Conservation (phyloP, 179 eudicot species). For the Drosera spatulata region DNA sequence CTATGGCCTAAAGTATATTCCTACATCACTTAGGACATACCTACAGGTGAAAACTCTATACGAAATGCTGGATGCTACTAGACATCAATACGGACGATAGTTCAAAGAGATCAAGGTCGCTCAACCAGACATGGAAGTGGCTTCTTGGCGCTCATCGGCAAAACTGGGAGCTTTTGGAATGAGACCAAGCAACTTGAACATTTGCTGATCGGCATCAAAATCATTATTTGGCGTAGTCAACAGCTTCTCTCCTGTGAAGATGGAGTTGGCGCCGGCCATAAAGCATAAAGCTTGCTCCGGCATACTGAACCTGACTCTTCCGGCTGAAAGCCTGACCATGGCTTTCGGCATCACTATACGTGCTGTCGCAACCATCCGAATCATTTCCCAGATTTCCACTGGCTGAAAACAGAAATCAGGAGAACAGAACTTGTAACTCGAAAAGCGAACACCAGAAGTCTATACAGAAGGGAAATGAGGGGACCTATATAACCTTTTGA, state of each 20-base stretch:
- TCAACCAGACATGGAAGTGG: conserved; percentile 45
- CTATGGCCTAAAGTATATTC: no score
- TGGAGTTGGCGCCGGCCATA: conserved; percentile 93
- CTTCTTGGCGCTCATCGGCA: conserved; percentile 26
- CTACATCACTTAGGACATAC: no score
- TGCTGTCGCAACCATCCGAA: conserved; percentile 92
- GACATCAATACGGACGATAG: no score
- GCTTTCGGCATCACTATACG: conserved; percentile 92
- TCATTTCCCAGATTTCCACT: conserved; percentile 98
- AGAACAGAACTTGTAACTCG: background rate
- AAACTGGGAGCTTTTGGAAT: conserved; percentile 73
- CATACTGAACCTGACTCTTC: conserved; percentile 70
- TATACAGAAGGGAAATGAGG: background rate
- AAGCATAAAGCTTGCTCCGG: conserved; percentile 96
- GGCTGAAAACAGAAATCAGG: conserved; percentile 38
- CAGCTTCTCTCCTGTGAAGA: conserved; percentile 93
- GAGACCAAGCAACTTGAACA: conserved; percentile 88
- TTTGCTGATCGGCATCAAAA: conserved; percentile 75
- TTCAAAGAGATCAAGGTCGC: background rate
- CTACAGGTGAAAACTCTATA: no score
- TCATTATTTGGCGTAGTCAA: conserved; percentile 93
- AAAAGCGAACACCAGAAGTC: background rate
- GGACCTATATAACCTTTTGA: conserved; percentile 53
- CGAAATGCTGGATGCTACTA: no score
- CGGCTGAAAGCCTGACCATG: conserved; percentile 97